Conservation (phyloP, 768 basidiomycete genomes). For the Russula ochroleuca region DNA sequence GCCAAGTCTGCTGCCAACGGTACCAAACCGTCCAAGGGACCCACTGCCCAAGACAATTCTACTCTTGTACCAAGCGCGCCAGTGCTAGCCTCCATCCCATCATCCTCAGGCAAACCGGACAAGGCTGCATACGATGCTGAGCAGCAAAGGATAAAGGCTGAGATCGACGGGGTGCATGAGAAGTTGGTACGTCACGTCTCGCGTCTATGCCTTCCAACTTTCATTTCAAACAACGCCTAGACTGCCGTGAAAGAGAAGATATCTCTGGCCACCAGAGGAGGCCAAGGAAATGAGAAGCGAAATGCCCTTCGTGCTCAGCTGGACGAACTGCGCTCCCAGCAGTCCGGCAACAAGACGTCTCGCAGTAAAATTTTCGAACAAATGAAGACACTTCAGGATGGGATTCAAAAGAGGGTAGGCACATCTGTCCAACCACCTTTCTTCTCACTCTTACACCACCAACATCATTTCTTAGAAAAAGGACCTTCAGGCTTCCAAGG, state of each 20-base stretch:
- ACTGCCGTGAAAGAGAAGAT: slow-evolving; percentile 73
- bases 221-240: slow-evolving; percentile 41
- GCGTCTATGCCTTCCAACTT: background rate
- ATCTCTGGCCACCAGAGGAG: slow-evolving; percentile 52
- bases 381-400: slow-evolving; percentile 73
- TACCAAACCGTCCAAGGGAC: slow-evolving; percentile 28
- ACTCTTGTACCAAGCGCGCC: slow-evolving; percentile 30
- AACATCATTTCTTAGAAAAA: slow-evolving; percentile 54
- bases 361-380: slow-evolving; percentile 72
- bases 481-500: slow-evolving; percentile 76
- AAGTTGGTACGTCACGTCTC: slow-evolving; percentile 60
- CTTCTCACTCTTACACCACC: slow-evolving; percentile 7
- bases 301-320: slow-evolving; percentile 73
- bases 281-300: slow-evolving; percentile 66
- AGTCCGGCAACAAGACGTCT: slow-evolving; percentile 69
- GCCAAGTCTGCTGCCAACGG: slow-evolving; percentile 48
- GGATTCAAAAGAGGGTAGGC: slow-evolving; percentile 73
- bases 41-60: slow-evolving; percentile 44
- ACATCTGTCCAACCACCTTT: background rate
- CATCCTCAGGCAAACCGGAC: slow-evolving; percentile 65
- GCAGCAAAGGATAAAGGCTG: slow-evolving; percentile 73
- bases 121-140: slow-evolving; percentile 80
- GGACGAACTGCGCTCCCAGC: slow-evolving; percentile 70
- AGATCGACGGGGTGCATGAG: slow-evolving; percentile 77
- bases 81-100: slow-evolving; percentile 30